Percentiles rank a stretch among this genome's conserved stretches.
Conservation (phyloP, 768 basidiomycete genomes). For the Kwoniella mangroviensis region DNA sequence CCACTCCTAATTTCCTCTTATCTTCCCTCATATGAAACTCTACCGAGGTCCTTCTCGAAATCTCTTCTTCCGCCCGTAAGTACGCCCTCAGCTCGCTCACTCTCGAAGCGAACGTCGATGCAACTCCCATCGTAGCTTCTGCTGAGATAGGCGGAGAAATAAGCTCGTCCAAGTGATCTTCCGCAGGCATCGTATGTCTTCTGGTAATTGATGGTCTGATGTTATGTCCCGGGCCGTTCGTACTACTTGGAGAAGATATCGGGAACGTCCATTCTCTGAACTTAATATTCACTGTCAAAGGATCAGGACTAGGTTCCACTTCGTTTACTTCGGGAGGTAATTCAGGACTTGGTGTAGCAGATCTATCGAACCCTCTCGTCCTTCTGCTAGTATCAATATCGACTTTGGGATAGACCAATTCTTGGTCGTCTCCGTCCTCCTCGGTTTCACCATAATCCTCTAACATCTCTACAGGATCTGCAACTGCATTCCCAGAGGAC, state of each 20-base stretch:
- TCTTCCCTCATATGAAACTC: slow-evolving; percentile 30
- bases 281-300: not conserved
- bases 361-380: slow-evolving; percentile 7
- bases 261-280: slow-evolving; percentile 33
- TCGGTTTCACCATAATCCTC: not conserved
- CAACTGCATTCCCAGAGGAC: not conserved
- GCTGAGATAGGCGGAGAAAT: not conserved
- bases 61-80: slow-evolving; percentile 1
- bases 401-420: slow-evolving; percentile 2
- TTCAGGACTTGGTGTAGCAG: slow-evolving; percentile 20
- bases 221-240: not conserved
- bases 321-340: slow-evolving; percentile 1
- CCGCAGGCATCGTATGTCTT: slow-evolving; percentile 22
- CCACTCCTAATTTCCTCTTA: slow-evolving; percentile 1
- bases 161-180: slow-evolving; percentile 1
- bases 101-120: slow-evolving; percentile 14
- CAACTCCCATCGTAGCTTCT: slow-evolving; percentile 4
- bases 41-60: slow-evolving; percentile 8
- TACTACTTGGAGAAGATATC: not conserved
- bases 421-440: not conserved
- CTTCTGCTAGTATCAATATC: not conserved
- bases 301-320: slow-evolving; percentile 3
- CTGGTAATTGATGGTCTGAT: slow-evolving; percentile 20
- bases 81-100: slow-evolving; percentile 1
- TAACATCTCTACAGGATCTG: not conserved